phyloP scores from a whole-genome alignment of 2,329 filamentous ascomycete species.

The Truncatella angustata region DNA sequence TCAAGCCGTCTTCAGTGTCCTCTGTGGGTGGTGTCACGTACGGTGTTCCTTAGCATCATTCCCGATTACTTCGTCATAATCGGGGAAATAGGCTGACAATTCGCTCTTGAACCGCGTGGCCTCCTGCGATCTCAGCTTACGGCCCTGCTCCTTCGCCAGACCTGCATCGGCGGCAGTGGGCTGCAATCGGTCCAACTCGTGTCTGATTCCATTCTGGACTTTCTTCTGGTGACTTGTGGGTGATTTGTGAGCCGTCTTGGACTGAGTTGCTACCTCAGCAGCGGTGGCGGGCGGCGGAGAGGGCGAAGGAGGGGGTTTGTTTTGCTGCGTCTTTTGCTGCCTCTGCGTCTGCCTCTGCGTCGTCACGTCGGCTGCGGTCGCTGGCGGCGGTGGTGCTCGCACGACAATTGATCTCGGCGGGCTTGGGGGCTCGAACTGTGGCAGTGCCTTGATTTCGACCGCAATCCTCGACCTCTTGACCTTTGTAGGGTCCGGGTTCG shows the following conservation, averaged over 20 bases:
- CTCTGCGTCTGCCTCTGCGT: no score
- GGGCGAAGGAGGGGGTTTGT: slow-evolving; percentile 25
- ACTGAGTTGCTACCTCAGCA: slow-evolving; percentile 6
- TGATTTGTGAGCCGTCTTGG: slow-evolving; percentile 24
- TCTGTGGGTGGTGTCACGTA: slow-evolving; percentile 48
- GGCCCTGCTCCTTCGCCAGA: slow-evolving; percentile 55
- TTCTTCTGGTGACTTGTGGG: slow-evolving; percentile 55
- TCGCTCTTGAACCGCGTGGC: slow-evolving; percentile 87
- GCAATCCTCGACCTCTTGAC: slow-evolving; percentile 51
- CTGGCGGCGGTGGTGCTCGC: slow-evolving; percentile 15
- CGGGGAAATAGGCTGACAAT: slow-evolving; percentile 83
- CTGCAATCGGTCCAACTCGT: slow-evolving; percentile 58
- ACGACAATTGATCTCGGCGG: slow-evolving; percentile 24
- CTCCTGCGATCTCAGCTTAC: slow-evolving; percentile 82
- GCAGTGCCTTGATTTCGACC: slow-evolving; percentile 47
- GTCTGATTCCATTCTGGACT: slow-evolving; percentile 59
- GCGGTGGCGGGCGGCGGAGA: slow-evolving; percentile 16
- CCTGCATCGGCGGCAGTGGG: slow-evolving; percentile 41
- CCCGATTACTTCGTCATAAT: slow-evolving; percentile 92
- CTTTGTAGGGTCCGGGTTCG: slow-evolving; percentile 42
- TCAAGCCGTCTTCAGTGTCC: no score
- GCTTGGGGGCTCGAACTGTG: slow-evolving; percentile 19
- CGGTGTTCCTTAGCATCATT: slow-evolving; percentile 77
- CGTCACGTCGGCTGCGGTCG: slow-evolving; percentile 19
- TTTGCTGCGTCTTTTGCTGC: no score